Base-by-base conservation (phyloP, 305 asterid species). In the Ajuga reptans region DNA sequence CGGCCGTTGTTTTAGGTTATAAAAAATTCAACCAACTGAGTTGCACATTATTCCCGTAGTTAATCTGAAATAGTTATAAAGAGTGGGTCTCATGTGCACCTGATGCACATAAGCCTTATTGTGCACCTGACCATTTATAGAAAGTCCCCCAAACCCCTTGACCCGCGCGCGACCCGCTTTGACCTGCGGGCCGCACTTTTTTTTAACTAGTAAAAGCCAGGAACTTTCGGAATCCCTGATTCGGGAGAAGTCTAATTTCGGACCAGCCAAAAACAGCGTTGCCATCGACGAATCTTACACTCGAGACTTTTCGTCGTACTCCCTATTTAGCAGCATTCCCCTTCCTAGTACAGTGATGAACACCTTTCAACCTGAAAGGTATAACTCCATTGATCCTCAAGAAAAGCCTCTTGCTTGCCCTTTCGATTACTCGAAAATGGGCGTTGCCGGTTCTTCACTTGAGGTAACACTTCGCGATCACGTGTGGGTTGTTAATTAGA, bases 361-460 rank as follows among this genome's bases (percentile, higher is more conserved):
- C 66, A 47, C 49, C 69, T 62, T 39, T 45, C 69, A 27, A 43
- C 34, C 46, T 62, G 41, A 62, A 62, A 24, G 68, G 9, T 43
- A 47, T 3, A 4, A 15, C 70, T 37, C 64, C 9, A 46, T 33
- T 15, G 84, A 78, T 41, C 63, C 75, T 77, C 85, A 57, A 17
- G 78, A 75, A 57, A 74, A 17, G 59, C 16, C 77, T 64, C 72
- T 73, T 9, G 55, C 50, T 12, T 71, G 70, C 58, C 84, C 86
- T 1, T 57, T 64, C 15, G 84, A 68, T 16, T 59, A 69, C 53
- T 61, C 73, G 12, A 73, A 77, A 79, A 46, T 34, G 64, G 36
- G 72, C 43, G 33, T n/a, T 60, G 69, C 51, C 11, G 47, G 73
- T 60, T 54, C 86, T 21, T 79, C 85, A 0, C 71, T 67, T 8